A percentile compares a stretch with the other conserved stretches of the same genome.
These are phyloP conservation scores for Paecilomyces dactylethromorphus DNA, from an alignment of 2,329 filamentous ascomycete species.

Conservation along the genomic window DNA sequence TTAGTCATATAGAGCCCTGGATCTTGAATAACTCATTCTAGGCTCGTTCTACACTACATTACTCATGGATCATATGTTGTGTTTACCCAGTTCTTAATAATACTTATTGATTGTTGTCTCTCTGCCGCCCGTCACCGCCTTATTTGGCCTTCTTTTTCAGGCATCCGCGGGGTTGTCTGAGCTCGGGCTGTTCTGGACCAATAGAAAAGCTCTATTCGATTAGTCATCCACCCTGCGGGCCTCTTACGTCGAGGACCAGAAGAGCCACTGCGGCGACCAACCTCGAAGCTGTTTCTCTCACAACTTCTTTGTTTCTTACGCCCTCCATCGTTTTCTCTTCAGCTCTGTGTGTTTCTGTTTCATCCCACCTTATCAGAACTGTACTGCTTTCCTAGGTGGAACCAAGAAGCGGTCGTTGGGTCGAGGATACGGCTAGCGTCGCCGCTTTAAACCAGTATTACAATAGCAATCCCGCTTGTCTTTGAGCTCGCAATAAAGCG, in stretches of 20 bases:
- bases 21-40: neutral
- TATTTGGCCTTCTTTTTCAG: slow-evolving; percentile 1
- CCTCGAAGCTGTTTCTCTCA: slow-evolving; percentile 1
- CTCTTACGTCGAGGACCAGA: slow-evolving; percentile 8
- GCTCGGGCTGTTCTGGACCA: neutral
- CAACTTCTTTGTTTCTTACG: neutral
- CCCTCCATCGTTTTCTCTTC: neutral
- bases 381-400: neutral
- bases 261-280: neutral
- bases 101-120: neutral
- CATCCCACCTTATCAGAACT: neutral
- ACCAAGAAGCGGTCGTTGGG: neutral
- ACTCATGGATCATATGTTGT: neutral
- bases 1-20: neutral
- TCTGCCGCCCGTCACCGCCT: neutral
- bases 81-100: neutral
- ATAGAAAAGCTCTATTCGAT: neutral
- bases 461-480: slow-evolving; percentile 11
- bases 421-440: neutral
- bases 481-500: slow-evolving; percentile 16
- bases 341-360: neutral
- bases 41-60: neutral
- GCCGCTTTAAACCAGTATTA: slow-evolving; percentile 5
- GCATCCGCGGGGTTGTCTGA: slow-evolving; percentile 6
- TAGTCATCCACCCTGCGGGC: neutral